Percentiles rank a stretch among this genome's conserved stretches.
phyloP scores from a whole-genome alignment of 2,329 filamentous ascomycete genomes.

The Cercospora sojina region DNA sequence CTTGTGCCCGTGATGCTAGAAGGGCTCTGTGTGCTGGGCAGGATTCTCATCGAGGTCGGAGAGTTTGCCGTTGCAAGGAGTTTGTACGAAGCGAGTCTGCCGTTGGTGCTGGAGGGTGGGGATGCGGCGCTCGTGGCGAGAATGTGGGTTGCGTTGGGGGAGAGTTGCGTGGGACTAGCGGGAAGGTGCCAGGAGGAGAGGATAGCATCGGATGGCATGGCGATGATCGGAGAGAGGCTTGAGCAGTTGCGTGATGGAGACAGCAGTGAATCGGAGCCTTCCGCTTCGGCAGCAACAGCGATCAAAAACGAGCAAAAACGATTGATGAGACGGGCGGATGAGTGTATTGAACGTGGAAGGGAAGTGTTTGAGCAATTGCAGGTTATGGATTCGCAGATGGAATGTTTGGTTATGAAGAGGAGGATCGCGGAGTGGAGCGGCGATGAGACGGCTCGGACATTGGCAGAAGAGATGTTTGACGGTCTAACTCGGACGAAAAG shows the following conservation, averaged over 20 bases:
- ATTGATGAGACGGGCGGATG: constrained; percentile 32
- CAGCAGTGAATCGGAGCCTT: constrained; percentile 22
- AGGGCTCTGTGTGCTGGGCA: constrained; percentile 64
- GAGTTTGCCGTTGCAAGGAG: constrained; percentile 68
- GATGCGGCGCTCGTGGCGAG: constrained; percentile 62
- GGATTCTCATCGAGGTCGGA: constrained; percentile 65
- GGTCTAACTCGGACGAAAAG: background rate
- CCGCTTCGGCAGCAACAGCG: constrained; percentile 22
- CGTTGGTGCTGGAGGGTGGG: constrained; percentile 69
- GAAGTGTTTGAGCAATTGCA: constrained; percentile 64
- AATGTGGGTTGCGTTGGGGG: constrained; percentile 69
- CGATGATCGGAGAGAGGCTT: background rate
- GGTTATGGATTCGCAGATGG: constrained; percentile 68
- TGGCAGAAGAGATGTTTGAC: constrained; percentile 28
- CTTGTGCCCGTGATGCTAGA: constrained; percentile 71
- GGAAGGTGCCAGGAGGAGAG: constrained; percentile 42
- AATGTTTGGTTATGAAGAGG: constrained; percentile 79
- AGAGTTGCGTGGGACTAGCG: constrained; percentile 76
- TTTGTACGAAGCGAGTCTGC: constrained; percentile 68
- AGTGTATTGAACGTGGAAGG: constrained; percentile 34
- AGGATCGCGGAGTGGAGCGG: constrained; percentile 70
- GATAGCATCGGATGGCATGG: background rate
- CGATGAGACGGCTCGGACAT: constrained; percentile 45
- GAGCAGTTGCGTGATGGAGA: background rate
- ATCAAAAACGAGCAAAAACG: constrained; percentile 21